Evolutionary conservation across 192 early-diverging fungal genomes (phyloP).

Genomic region (Fimicolochytrium jonesii): DNA sequence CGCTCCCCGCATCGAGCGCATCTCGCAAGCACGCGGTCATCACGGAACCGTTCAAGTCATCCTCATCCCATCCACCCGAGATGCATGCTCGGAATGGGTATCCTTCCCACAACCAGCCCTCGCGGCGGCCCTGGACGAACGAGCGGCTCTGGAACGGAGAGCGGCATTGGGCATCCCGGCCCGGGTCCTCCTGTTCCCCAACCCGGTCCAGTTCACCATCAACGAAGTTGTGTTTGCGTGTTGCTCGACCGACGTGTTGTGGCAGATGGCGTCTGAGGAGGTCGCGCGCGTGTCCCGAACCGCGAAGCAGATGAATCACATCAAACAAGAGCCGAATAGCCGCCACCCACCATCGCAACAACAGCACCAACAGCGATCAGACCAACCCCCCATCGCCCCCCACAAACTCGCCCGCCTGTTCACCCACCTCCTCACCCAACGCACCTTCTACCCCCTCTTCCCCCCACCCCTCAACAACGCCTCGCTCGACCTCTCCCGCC

Average conservation of each 20-base stretch:
- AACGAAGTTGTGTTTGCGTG: constrained; percentile 81
- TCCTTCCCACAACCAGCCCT: constrained; percentile 87
- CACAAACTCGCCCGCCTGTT: constrained; percentile 72
- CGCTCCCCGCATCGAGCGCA: constrained; percentile 47
- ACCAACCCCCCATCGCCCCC: constrained; percentile 23
- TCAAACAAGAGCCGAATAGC: no score
- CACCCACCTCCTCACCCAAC: constrained; percentile 75
- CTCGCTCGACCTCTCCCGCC: constrained; percentile 33
- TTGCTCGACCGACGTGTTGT: constrained; percentile 71
- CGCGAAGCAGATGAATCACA: no score
- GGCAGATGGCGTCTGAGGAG: constrained; percentile 68
- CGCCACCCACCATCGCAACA: no score
- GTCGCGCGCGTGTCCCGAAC: constrained; percentile 3
- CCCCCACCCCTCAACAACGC: constrained; percentile 46
- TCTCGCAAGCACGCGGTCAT: constrained; percentile 24
- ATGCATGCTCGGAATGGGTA: constrained; percentile 66
- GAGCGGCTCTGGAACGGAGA: constrained; percentile 14
- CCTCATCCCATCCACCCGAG: constrained; percentile 74
- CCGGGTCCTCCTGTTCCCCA: constrained; percentile 49
- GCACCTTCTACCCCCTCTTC: constrained; percentile 82
- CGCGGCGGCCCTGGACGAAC: constrained; percentile 21
- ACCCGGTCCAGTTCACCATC: constrained; percentile 78
- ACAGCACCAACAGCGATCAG: background rate
- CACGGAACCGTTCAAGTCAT: constrained; percentile 29
- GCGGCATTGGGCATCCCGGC: constrained; percentile 25